Base-by-base conservation (phyloP, 208 protist genomes). In the Crithidia fasciculata region DNA sequence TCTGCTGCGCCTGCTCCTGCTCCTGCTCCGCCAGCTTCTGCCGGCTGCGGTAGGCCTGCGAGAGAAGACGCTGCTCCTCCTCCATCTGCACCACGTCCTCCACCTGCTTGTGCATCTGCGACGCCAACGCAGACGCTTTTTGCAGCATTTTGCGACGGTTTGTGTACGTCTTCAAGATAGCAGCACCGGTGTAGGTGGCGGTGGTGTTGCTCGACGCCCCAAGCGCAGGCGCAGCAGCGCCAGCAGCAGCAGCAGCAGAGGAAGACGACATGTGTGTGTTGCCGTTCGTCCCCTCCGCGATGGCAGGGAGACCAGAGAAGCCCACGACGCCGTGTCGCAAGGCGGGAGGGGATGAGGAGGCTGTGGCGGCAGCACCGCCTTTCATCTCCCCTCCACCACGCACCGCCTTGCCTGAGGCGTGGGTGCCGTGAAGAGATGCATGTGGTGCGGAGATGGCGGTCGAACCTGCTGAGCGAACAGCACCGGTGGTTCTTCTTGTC, bases 71-170 rank as follows among this genome's bases (percentile, higher is more conserved):
- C 72, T 82, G 65, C 72, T 77, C 78, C 54, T 82, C 78, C 71
- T 77, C 78, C 57, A 82, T 82, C 63, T 80, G 69, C 7, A 78
- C 74, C 5, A 90, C 81, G 39, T 86, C 80, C 28, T 77, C 49
- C 49, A 79, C 80, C 44, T 73, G 82, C 39, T 18, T 37, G 50
- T 69, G 75, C 85, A 90, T 90, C 39, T 73, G 63, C 18, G 49
- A 59, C 2, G 85, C 57, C 2, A 90, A 50, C 28, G 73, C 37
- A 5, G 62, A 59, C 3, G 85, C 85, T 41, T 58, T 65, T 43
- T 85, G 69, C 55, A 90, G 53, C 7, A 78, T 28, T 36, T 80
- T 73, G 15, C 74, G 85, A 7, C 73, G 74, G 43, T 47, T 60
- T 13, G 52, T 64, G 74, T 87, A 90, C 2, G 45, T 76, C 6